These are phyloP conservation scores for Lentinula novae-zelandiae DNA, from an alignment of 1,284 basidiomycete genomes.

Conservation along the genomic window DNA sequence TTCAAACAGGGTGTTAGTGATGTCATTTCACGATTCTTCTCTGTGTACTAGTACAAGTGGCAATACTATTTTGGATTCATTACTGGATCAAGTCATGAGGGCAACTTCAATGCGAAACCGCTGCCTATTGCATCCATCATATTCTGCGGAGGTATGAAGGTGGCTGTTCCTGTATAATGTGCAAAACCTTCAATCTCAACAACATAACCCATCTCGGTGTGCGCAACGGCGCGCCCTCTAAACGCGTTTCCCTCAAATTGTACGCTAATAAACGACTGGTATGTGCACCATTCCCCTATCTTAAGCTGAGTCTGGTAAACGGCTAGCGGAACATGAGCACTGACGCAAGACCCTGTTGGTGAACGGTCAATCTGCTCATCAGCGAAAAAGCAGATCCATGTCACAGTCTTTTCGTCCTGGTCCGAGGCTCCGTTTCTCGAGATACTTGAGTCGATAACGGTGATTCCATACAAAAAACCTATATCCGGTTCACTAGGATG, in stretches of 20 bases:
- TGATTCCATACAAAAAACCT: conserved; percentile 35
- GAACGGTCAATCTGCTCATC: conserved; percentile 41
- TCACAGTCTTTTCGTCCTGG: conserved; percentile 16
- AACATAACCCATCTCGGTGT: conserved; percentile 17
- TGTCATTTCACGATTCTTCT: no score
- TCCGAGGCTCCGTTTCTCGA: not conserved
- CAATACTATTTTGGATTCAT: no score
- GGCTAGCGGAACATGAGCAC: conserved; percentile 37
- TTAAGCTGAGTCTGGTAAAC: conserved; percentile 26
- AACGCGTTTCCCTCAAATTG: conserved; percentile 23
- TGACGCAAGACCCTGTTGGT: conserved; percentile 39
- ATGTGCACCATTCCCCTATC: conserved; percentile 25
- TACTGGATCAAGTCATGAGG: not conserved
- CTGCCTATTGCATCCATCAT: conserved; percentile 15
- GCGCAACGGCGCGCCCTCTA: conserved; percentile 24
- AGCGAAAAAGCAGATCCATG: conserved; percentile 38
- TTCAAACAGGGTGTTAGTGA: no score
- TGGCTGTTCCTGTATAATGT: conserved; percentile 29
- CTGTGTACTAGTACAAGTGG: no score
- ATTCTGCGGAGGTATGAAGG: conserved; percentile 22
- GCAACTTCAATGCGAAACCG: conserved; percentile 12
- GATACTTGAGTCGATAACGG: conserved; percentile 27
- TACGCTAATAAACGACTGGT: conserved; percentile 31
- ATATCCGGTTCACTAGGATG: conserved; percentile 31
- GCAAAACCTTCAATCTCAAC: conserved; percentile 30